A percentile compares a stretch with the other conserved stretches of the same genome.
Conservation (phyloP, 2,329 filamentous ascomycete species). For the Ophiocordyceps camponoti-floridani region DNA sequence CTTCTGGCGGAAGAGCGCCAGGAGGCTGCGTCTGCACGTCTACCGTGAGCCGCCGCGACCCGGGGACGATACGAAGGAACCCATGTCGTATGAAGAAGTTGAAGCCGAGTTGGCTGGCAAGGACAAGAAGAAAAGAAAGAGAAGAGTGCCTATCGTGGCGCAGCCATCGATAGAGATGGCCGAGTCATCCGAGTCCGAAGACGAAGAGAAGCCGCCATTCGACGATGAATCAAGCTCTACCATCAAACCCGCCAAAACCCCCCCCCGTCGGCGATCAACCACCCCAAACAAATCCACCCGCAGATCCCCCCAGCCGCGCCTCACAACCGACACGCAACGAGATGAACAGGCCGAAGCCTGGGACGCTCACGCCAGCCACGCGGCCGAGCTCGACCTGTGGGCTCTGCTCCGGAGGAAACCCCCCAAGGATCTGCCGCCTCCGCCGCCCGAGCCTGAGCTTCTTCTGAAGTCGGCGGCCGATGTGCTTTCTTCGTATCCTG, state of each 20-base stretch:
- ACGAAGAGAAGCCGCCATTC: slow-evolving; percentile 5
- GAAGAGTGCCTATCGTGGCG: neutral
- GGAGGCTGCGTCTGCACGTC: slow-evolving; percentile 30
- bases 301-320: slow-evolving; percentile 18
- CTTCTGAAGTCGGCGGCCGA: slow-evolving; percentile 11
- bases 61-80: slow-evolving; percentile 9
- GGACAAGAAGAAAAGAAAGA: slow-evolving; percentile 3
- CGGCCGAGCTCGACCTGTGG: slow-evolving; percentile 29
- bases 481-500: slow-evolving; percentile 18
- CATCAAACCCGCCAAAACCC: too few relatives aligned
- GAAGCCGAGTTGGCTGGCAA: slow-evolving; percentile 20
- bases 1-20: slow-evolving; percentile 30
- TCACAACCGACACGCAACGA: slow-evolving; percentile 21
- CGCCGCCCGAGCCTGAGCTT: slow-evolving; percentile 11
- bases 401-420: slow-evolving; percentile 20
- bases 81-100: slow-evolving; percentile 25
- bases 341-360: slow-evolving; percentile 24
- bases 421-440: slow-evolving; percentile 15
- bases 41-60: slow-evolving; percentile 15
- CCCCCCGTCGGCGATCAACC: slow-evolving; percentile 3
- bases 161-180: neutral
- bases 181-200: slow-evolving; percentile 4
- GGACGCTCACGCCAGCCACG: slow-evolving; percentile 20
- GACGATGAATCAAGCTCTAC: too few relatives aligned
- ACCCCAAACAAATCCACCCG: slow-evolving; percentile 6